Evolutionary conservation across 1,284 basidiomycete genomes (phyloP), one percentile per base, ranked within the genome.

Genomic region (Abortiporus biennis): DNA sequence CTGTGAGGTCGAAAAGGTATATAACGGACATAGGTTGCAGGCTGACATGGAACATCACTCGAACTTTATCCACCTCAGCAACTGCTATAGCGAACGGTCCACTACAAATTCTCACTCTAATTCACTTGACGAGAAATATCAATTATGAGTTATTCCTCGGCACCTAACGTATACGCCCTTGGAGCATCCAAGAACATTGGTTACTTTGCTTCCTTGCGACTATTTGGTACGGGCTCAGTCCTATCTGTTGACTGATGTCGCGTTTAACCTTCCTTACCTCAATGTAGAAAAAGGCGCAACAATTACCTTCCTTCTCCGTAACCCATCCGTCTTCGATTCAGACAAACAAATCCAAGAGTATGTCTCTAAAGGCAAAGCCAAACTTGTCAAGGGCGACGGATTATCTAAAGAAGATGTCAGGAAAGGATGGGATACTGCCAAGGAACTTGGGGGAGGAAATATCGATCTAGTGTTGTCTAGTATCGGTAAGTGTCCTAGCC

Each of bases 151-250:
- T n/a, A n/a, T n/a, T n/a, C n/a, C n/a, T n/a, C n/a, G n/a, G n/a
- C n/a, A n/a, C n/a, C n/a, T n/a, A 61, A 67, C 44, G 58, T 63
- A 20, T 61, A 77, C 42, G 58, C 66, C 12, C 63, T 84, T n/a
- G 80, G 80, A 31, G 79, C 68, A 5, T 84, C 81, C 8, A 68
- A 71, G 40, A 80, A 81, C 58, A 78, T 80, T 47, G 80, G 80
- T 2, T 82, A 80, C 60, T 64, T 65, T 45, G 56, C 79, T 31
- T 62, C 72, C 1, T 36, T 73, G 22, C 58, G 75, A 13, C 62
- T 83, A 1, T 65, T 80, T 20, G 61, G 76, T 79, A 48, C 29
- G 66, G 58, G 3, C 24, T 34, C 35, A 11, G 29, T 27, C 20
- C 22, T 15, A 35, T n/a, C 9, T 29, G n/a, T 29, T 29, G 27